Percentiles rank a stretch among this genome's conserved stretches.
Conservation (phyloP, 208 protist genomes). For the Leishmania major region DNA sequence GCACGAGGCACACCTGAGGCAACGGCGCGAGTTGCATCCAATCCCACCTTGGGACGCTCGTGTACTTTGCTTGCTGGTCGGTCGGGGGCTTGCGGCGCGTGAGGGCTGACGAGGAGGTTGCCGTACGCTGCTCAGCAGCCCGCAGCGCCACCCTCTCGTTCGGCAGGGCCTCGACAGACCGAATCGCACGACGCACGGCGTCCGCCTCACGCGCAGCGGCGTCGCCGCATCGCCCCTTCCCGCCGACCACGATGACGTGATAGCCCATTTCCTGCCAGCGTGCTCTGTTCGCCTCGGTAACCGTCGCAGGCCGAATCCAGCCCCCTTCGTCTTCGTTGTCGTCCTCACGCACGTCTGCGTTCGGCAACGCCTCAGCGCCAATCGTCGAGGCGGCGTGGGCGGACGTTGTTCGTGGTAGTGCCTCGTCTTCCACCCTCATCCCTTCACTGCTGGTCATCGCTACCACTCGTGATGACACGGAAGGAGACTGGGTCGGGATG, state of each 20-base stretch:
- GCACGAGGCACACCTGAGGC: constrained; percentile 66
- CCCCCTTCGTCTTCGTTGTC: constrained; percentile 2
- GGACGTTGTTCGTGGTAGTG: neutral
- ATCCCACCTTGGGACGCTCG: neutral
- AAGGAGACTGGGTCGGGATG: neutral
- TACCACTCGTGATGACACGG: neutral
- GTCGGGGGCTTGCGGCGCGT: neutral
- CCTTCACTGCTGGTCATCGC: neutral
- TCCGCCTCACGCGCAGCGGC: neutral
- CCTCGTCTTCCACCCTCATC: neutral
- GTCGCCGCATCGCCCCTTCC: neutral
- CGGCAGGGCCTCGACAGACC: neutral
- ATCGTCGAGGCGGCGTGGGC: neutral
- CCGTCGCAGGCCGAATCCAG: constrained; percentile 15
- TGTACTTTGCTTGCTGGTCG: neutral
- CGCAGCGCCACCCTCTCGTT: neutral
- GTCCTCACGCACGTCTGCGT: neutral
- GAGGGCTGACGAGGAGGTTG: neutral
- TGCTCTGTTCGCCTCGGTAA: constrained; percentile 23
- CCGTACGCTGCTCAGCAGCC: neutral
- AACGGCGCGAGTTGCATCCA: constrained; percentile 56
- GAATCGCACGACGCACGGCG: constrained; percentile 6
- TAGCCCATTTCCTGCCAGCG: constrained; percentile 84
- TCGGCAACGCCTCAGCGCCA: neutral
- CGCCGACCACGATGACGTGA: constrained; percentile 64